phyloP scores from a whole-genome alignment of 441 rosid species.

The Populus hybrid region DNA sequence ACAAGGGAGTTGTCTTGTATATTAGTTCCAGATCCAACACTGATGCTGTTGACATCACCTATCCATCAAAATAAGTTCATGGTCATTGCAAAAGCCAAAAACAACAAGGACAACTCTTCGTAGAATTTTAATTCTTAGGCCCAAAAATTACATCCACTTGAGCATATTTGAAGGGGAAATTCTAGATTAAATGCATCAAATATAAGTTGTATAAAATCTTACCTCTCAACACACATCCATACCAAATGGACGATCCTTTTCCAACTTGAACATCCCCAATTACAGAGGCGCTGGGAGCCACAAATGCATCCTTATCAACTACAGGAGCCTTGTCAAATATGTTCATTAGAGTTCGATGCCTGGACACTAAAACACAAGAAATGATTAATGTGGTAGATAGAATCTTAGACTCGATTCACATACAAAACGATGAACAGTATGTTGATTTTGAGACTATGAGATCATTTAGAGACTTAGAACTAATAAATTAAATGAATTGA shows the following conservation, averaged over 20 bases:
- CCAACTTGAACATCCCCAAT: slow-evolving; percentile 89
- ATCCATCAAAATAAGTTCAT: slow-evolving; percentile 19
- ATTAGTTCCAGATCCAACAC: slow-evolving; percentile 83
- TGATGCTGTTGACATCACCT: slow-evolving; percentile 88
- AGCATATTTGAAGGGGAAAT: background rate
- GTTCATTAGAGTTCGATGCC: slow-evolving; percentile 94
- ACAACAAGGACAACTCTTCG: background rate
- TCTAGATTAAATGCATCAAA: slow-evolving; percentile 7
- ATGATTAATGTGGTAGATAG: slow-evolving; percentile 8
- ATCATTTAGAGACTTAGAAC: background rate
- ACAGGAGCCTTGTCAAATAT: slow-evolving; percentile 74
- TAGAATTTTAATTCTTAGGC: background rate
- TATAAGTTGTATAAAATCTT: slow-evolving; percentile 22
- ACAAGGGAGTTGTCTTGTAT: slow-evolving; percentile 95
- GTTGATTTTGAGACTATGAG: background rate
- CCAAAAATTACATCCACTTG: background rate
- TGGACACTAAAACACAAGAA: slow-evolving; percentile 52
- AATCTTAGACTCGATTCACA: background rate
- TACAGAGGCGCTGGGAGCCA: slow-evolving; percentile 83
- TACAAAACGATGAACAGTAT: background rate
- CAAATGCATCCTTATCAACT: slow-evolving; percentile 79
- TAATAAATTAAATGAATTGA: too few species aligned
- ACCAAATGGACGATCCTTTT: slow-evolving; percentile 83
- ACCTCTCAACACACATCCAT: slow-evolving; percentile 94
- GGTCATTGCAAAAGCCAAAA: background rate